phyloP scores from a whole-genome alignment of 2,329 filamentous ascomycete genomes.

The Aspergillus spinulosporus region DNA sequence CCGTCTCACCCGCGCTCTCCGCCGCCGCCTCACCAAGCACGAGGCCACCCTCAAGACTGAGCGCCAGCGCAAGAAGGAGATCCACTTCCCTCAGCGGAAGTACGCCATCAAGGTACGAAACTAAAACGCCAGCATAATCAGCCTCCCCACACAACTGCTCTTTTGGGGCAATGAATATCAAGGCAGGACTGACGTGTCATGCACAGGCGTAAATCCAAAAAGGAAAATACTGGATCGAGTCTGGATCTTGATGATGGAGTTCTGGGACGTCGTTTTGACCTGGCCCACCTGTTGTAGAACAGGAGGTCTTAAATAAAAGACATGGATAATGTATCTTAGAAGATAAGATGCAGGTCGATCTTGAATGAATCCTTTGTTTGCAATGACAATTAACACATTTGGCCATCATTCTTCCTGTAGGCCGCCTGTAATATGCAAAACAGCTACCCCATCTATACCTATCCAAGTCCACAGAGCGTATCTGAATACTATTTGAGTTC shows the following conservation, averaged over 20 bases:
- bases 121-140: background rate
- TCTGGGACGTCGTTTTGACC: constrained; percentile 37
- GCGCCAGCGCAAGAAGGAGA: constrained; percentile 94
- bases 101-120: constrained; percentile 90
- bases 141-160: background rate
- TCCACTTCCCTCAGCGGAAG: constrained; percentile 98
- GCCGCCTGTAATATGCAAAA: too few relatives aligned
- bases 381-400: constrained; percentile 29
- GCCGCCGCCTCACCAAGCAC: constrained; percentile 88
- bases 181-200: background rate
- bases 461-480: too few relatives aligned
- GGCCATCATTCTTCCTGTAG: too few relatives aligned
- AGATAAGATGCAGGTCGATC: constrained; percentile 38
- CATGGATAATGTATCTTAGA: constrained; percentile 44
- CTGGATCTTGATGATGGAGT: constrained; percentile 41
- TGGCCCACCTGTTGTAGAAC: constrained; percentile 24
- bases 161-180: background rate
- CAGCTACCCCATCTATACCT: too few relatives aligned
- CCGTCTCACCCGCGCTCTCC: constrained; percentile 98
- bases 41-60: constrained; percentile 81
- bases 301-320: constrained; percentile 32
- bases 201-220: constrained; percentile 33
- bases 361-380: constrained; percentile 40
- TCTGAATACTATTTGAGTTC: too few relatives aligned
- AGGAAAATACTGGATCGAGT: constrained; percentile 21